Evolutionary conservation across 2,329 filamentous ascomycete genomes (phyloP), one percentile per base, ranked within the genome.

Genomic region (Talaromyces sp.): DNA sequence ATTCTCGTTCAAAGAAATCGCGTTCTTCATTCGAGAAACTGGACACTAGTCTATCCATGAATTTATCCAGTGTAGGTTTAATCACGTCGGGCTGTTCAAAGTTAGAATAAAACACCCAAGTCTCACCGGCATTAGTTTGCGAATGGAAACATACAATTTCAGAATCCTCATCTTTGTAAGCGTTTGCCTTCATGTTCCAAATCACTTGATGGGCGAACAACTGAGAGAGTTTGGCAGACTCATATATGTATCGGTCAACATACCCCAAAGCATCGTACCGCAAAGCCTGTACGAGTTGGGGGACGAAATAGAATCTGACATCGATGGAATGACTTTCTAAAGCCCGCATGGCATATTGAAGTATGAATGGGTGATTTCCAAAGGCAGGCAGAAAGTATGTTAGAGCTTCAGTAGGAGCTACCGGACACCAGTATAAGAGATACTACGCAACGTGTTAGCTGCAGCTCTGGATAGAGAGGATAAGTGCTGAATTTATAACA

Each of bases 181-280:
- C 89, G 72, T 99, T 99, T 33, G 94, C 94, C 73, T 97, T 99
- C 88, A 99, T 99, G 72, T 99, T 99, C 94, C 95, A 99, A 70
- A 99, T 99, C 64, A 99, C 97, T 68, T 99, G 94, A 72, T 99
- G 95, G 2, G 95, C 93, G 73, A 99, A 99, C 8, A 97, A 78
- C 73, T 97, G 94, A n/a, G 94, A 97, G 69, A 96, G 92, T 66
- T 95, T 93, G 1, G 92, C 94, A 0, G 95, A 97, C 76, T 99
- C 94, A 15, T 97, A 81, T 57, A 99, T 97, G 69, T 97, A 99
- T 45, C 93, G 84, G 73, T 97, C 91, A 2, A 97, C 92, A 69
- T 99, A 99, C 57, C 94, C 94, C 22, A 99, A 80, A 11, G 83
- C 84, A 78, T 99, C 94, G 67, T 97, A 97, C 56, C 94, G 88